Conservation (phyloP, 2,329 filamentous ascomycete species). For the Incumbomyces lentus region DNA sequence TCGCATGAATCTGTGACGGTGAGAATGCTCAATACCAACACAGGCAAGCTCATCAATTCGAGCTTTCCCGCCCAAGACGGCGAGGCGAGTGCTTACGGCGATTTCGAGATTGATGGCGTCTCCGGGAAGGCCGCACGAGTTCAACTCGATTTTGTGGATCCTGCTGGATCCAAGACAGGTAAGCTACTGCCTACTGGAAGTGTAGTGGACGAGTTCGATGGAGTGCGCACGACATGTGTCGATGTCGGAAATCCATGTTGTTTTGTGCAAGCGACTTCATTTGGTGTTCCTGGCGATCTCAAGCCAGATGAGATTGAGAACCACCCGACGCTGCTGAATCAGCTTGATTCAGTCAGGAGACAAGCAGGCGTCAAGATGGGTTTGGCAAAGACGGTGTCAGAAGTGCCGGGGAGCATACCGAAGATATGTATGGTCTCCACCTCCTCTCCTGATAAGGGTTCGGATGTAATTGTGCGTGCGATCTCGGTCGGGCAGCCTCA, state of each 20-base stretch:
- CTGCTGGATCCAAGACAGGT: constrained; percentile 54
- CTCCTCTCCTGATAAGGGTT: constrained; percentile 10
- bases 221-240: constrained; percentile 44
- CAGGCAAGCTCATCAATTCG: constrained; percentile 50
- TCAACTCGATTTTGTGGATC: constrained; percentile 50
- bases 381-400: constrained; percentile 34
- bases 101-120: constrained; percentile 55
- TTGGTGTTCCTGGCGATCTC: constrained; percentile 42
- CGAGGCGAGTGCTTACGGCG: constrained; percentile 37
- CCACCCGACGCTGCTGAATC: constrained; percentile 31
- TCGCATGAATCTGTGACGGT: constrained; percentile 35
- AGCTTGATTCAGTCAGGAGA: constrained; percentile 46
- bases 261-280: constrained; percentile 46
- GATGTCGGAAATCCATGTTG: constrained; percentile 55
- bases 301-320: constrained; percentile 46
- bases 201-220: constrained; percentile 40
- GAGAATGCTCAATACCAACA: constrained; percentile 61
- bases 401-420: constrained; percentile 47
- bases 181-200: constrained; percentile 50
- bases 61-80: constrained; percentile 43
- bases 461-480: constrained; percentile 33
- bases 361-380: constrained; percentile 52
- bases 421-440: constrained; percentile 50
- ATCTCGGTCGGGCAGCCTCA: constrained; percentile 47
- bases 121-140: constrained; percentile 47